Conservation (phyloP, 2,329 filamentous ascomycete species). For the Mollisiaceae sp. region DNA sequence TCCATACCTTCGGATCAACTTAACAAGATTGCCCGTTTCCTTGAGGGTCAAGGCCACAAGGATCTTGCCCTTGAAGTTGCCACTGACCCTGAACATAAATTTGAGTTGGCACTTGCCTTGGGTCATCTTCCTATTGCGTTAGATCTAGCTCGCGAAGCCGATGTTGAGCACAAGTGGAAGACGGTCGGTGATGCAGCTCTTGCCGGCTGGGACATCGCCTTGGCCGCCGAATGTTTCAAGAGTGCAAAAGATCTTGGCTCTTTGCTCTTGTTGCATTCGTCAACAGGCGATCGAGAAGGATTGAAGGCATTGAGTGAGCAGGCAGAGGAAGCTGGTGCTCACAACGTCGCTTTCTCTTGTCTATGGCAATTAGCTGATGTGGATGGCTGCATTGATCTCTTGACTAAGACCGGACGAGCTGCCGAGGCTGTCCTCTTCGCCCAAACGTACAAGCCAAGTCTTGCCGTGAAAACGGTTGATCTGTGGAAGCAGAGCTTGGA, state of each 20-base stretch:
- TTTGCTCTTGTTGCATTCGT: constrained; percentile 84
- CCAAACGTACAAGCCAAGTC: constrained; percentile 92
- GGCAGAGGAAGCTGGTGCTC: constrained; percentile 76
- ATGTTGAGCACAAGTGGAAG: constrained; percentile 98
- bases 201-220: constrained; percentile 80
- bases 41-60: constrained; percentile 97
- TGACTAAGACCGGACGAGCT: constrained; percentile 77
- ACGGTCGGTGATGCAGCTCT: constrained; percentile 92
- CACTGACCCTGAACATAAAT: constrained; percentile 94
- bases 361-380: constrained; percentile 88
- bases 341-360: constrained; percentile 93
- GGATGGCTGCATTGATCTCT: constrained; percentile 78
- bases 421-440: constrained; percentile 91
- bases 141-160: constrained; percentile 79
- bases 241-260: constrained; percentile 91
- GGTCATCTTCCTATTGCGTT: constrained; percentile 86
- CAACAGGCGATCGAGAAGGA: constrained; percentile 79
- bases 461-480: constrained; percentile 68
- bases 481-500: constrained; percentile 86
- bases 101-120: constrained; percentile 85
- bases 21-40: constrained; percentile 96
- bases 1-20: constrained; percentile 91
- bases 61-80: constrained; percentile 93
- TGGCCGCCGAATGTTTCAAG: constrained; percentile 92
- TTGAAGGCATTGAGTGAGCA: constrained; percentile 74